phyloP scores from a whole-genome alignment of 176 grass and related monocot species.

The Aegilops tauschii region DNA sequence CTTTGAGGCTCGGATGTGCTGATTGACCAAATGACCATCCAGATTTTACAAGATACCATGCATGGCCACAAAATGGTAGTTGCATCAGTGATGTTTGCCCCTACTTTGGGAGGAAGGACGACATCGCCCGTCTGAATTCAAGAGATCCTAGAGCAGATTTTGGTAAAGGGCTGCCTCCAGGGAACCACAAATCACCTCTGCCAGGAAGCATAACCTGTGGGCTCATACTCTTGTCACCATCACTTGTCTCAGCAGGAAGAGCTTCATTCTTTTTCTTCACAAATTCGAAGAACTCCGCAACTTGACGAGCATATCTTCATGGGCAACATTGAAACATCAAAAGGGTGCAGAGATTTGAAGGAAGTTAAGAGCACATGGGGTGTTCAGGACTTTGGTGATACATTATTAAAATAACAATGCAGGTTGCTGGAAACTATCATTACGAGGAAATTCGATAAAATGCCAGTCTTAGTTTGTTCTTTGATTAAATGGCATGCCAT shows the following conservation, averaged over 20 bases:
- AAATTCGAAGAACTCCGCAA: conserved; percentile 87
- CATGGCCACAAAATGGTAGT: background rate
- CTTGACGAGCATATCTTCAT: conserved; percentile 81
- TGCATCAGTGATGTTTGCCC: background rate
- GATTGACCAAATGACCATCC: background rate
- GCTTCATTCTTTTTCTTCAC: conserved; percentile 92
- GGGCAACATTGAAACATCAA: conserved; percentile 27
- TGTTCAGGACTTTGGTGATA: background rate
- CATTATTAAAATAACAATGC: background rate
- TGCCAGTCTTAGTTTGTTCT: background rate
- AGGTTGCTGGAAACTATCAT: background rate
- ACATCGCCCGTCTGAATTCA: conserved; percentile 61
- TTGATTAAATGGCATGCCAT: conserved; percentile 4
- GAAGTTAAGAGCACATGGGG: conserved; percentile 13
- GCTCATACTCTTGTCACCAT: conserved; percentile 31
- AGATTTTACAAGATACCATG: background rate
- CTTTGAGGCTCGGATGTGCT: background rate
- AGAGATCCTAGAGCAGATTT: conserved; percentile 50
- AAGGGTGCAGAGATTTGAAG: background rate
- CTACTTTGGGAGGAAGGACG: conserved; percentile 58
- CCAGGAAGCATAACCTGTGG: conserved; percentile 57
- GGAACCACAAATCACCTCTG: conserved; percentile 55
- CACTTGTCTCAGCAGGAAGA: background rate
- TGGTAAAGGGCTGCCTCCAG: conserved; percentile 39
- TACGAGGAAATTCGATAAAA: background rate